A percentile compares a stretch with the other conserved stretches of the same genome.
Evolutionary conservation across 345 rosid species (phyloP).

Genomic region (Camelina sativa): DNA sequence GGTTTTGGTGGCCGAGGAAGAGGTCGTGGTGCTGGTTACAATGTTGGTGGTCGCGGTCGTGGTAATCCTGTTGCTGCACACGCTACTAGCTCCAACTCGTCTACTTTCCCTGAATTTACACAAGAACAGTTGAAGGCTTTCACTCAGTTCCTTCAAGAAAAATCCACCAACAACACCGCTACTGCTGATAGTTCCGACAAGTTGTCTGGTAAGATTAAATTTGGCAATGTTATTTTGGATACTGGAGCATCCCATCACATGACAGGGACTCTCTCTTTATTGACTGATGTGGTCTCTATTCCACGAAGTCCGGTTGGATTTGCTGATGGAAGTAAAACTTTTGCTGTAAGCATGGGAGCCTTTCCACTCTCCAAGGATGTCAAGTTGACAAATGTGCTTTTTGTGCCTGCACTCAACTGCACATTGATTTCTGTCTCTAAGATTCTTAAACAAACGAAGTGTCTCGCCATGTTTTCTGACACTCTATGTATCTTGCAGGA

Average conservation of each 20-base stretch:
- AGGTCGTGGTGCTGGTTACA: neutral
- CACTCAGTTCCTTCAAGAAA: neutral
- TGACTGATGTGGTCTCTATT: accelerated
- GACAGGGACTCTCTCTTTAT: neutral
- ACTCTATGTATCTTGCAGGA: too few relatives aligned
- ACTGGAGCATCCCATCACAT: neutral
- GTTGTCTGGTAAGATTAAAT: too few relatives aligned
- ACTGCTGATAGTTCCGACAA: too few relatives aligned
- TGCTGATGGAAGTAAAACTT: too few relatives aligned
- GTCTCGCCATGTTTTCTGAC: too few relatives aligned
- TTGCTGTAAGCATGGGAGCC: too few relatives aligned
- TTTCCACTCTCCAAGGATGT: too few relatives aligned
- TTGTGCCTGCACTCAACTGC: neutral
- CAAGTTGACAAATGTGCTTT: too few relatives aligned
- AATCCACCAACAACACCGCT: neutral
- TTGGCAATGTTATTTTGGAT: too few relatives aligned
- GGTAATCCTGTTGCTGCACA: neutral
- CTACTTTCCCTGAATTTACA: neutral
- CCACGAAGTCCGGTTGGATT: neutral
- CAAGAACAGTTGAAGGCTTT: neutral
- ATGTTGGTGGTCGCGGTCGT: neutral
- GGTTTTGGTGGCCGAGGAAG: too few relatives aligned
- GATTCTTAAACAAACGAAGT: too few relatives aligned
- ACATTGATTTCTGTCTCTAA: too few relatives aligned
- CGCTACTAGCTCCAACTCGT: neutral